Evolutionary conservation across 306 rosid species (phyloP).

Genomic region (Dalbergia cochinchinensis): DNA sequence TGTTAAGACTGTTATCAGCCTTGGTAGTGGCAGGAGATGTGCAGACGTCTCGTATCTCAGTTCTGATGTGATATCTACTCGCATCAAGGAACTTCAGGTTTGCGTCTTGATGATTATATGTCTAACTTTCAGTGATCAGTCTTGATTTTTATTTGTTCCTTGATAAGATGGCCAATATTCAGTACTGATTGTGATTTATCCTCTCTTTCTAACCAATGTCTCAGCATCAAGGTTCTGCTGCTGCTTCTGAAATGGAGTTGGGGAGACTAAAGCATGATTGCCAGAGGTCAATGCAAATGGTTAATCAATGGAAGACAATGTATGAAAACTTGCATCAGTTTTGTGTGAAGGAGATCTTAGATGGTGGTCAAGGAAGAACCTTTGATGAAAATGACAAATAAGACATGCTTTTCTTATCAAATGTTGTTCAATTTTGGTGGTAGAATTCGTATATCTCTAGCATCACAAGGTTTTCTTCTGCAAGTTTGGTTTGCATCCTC

Average conservation of each 20-base stretch:
- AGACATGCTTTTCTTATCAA: constrained; percentile 30
- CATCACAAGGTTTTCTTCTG: too few species aligned
- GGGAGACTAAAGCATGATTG: constrained; percentile 67
- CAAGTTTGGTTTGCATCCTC: too few species aligned
- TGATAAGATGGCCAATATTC: not conserved
- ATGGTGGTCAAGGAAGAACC: constrained; percentile 47
- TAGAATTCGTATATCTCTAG: not conserved
- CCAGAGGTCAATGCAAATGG: constrained; percentile 62
- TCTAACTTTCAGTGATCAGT: not conserved
- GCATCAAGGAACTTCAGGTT: constrained; percentile 82
- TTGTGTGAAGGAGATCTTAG: constrained; percentile 68
- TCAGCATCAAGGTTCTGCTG: constrained; percentile 74
- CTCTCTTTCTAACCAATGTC: constrained; percentile 33
- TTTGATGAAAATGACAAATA: constrained; percentile 50
- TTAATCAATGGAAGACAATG: constrained; percentile 71
- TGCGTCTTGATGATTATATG: not conserved
- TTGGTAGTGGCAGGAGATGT: constrained; percentile 44
- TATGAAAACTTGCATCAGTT: constrained; percentile 71
- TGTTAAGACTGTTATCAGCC: constrained; percentile 50
- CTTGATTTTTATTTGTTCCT: not conserved
- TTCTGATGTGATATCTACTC: constrained; percentile 55
- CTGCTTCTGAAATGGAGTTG: constrained; percentile 76
- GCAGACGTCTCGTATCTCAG: constrained; percentile 49
- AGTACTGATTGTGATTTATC: constrained; percentile 32
- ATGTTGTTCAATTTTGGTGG: constrained; percentile 21